Conservation (phyloP, 78 protist species). For the Dictyostelium discoideum region dicty_2.7 NC_007091.3:4617001-4617500, state of each 20-base stretch:
- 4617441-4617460: slow-evolving; percentile 53
- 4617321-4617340: slow-evolving; percentile 87
- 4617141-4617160: background rate
- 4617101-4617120: no score
- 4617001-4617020: slow-evolving; percentile 64
- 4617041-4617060: slow-evolving; percentile 16
- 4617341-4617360: slow-evolving; percentile 74
- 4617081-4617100: background rate
- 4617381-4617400: slow-evolving; percentile 13
- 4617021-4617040: slow-evolving; percentile 33
- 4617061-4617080: slow-evolving; percentile 25
- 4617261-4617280: slow-evolving; percentile 76
- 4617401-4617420: background rate
- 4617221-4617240: slow-evolving; percentile 79
- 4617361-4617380: slow-evolving; percentile 74
- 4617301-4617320: slow-evolving; percentile 86
- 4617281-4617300: background rate
- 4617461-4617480: background rate
- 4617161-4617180: background rate
- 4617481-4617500: slow-evolving; percentile 20
- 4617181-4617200: background rate
- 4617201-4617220: background rate
- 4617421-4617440: slow-evolving; percentile 25
- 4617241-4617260: slow-evolving; percentile 86
- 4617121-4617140: no score